phyloP scores from a whole-genome alignment of 805 yeast genomes.

The Tanozyma kutaoensis region DNA sequence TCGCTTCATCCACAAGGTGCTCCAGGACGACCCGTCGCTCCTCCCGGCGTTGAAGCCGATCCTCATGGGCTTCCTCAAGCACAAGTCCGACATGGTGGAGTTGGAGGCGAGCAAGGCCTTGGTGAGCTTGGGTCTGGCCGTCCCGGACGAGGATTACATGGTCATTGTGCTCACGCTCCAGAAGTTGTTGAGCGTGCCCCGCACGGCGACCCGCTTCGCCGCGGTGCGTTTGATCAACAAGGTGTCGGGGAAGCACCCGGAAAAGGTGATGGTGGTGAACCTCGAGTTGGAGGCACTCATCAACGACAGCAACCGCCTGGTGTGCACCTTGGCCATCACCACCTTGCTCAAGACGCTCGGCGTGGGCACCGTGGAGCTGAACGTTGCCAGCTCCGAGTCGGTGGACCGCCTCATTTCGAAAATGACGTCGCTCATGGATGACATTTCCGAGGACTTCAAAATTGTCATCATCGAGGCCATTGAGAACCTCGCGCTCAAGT shows the following conservation, averaged over 20 bases:
- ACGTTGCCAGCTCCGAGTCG: slow-evolving; percentile 30
- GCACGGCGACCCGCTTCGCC: slow-evolving; percentile 82
- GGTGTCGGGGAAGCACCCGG: slow-evolving; percentile 72
- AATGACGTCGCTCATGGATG: slow-evolving; percentile 80
- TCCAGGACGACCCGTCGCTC: slow-evolving; percentile 59
- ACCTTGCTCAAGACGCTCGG: slow-evolving; percentile 92
- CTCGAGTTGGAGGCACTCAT: slow-evolving; percentile 77
- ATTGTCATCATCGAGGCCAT: slow-evolving; percentile 91
- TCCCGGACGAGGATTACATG: slow-evolving; percentile 52
- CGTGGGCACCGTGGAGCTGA: slow-evolving; percentile 32
- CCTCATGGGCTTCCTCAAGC: slow-evolving; percentile 57
- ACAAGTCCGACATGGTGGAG: slow-evolving; percentile 80
- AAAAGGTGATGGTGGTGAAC: slow-evolving; percentile 66
- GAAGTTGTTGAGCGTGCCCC: slow-evolving; percentile 69
- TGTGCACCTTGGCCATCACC: slow-evolving; percentile 94
- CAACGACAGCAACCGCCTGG: slow-evolving; percentile 78
- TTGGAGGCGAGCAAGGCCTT: slow-evolving; percentile 64
- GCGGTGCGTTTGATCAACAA: slow-evolving; percentile 85
- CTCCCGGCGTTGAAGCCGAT: slow-evolving; percentile 47
- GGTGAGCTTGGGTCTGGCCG: slow-evolving; percentile 36
- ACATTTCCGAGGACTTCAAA: slow-evolving; percentile 91
- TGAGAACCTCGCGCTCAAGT: slow-evolving; percentile 80
- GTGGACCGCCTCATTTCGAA: slow-evolving; percentile 84
- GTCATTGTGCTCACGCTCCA: slow-evolving; percentile 65
- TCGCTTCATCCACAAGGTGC: slow-evolving; percentile 62